phyloP scores from a whole-genome alignment of 148 eudicot genomes.

The Amaranthus palmeri region DNA sequence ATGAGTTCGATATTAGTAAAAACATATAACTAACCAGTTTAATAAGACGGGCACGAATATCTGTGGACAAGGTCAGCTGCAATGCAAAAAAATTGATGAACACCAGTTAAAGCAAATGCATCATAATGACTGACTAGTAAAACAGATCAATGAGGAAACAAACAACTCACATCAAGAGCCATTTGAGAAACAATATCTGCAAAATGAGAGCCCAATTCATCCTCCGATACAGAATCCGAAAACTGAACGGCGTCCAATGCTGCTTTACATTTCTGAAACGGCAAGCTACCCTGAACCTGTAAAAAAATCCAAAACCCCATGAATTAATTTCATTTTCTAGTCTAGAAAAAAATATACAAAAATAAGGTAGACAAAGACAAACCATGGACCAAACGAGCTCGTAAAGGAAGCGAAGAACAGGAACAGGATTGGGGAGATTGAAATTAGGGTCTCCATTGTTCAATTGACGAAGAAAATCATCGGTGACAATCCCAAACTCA shows the following conservation, averaged over 20 bases:
- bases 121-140: background rate
- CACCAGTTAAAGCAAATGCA: slow-evolving; percentile 2
- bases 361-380: background rate
- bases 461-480: slow-evolving; percentile 59
- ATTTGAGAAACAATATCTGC: slow-evolving; percentile 86
- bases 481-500: slow-evolving; percentile 50
- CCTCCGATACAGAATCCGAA: slow-evolving; percentile 42
- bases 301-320: background rate
- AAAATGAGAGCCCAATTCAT: slow-evolving; percentile 63
- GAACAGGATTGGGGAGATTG: slow-evolving; percentile 46
- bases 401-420: slow-evolving; percentile 63
- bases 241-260: slow-evolving; percentile 81
- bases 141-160: background rate
- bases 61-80: slow-evolving; percentile 79
- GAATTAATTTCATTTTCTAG: background rate
- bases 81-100: slow-evolving; percentile 10
- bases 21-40: slow-evolving; percentile 61
- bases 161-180: slow-evolving; percentile 84
- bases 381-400: slow-evolving; percentile 84
- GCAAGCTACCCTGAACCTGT: slow-evolving; percentile 74
- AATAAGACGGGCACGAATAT: slow-evolving; percentile 69
- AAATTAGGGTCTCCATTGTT: slow-evolving; percentile 57
- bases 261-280: slow-evolving; percentile 79
- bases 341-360: background rate
- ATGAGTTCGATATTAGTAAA: background rate